Conservation (phyloP, 2,329 filamentous ascomycete species). For the Penicillium sp. region DNA sequence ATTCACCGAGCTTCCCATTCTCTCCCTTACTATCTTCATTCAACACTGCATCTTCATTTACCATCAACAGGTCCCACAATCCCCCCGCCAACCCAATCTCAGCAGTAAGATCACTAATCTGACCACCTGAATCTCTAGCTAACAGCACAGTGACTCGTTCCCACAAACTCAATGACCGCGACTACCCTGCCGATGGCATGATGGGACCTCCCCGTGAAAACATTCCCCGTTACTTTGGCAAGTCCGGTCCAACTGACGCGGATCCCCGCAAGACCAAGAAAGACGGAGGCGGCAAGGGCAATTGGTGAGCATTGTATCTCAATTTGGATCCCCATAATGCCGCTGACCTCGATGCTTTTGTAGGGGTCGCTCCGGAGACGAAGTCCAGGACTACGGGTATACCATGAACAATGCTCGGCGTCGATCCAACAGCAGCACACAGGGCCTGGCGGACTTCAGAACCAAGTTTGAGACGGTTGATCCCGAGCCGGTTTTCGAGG, state of each 20-base stretch:
- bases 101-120: neutral
- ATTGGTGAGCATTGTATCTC: conserved; percentile 69
- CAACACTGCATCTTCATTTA: neutral
- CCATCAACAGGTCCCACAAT: neutral
- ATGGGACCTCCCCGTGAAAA: conserved; percentile 66
- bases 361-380: conserved; percentile 83
- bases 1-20: neutral
- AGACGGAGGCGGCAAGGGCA: conserved; percentile 86
- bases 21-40: neutral
- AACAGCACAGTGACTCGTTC: conserved; percentile 82
- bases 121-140: neutral
- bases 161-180: conserved; percentile 92
- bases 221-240: conserved; percentile 90
- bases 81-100: neutral
- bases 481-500: conserved; percentile 87
- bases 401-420: conserved; percentile 83
- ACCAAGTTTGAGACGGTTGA: conserved; percentile 96
- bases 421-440: conserved; percentile 85
- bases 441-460: conserved; percentile 78
- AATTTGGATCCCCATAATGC: conserved; percentile 1
- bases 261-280: conserved; percentile 97
- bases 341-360: conserved; percentile 7
- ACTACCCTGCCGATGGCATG: conserved; percentile 78
- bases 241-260: conserved; percentile 75
- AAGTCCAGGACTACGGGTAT: conserved; percentile 81